Evolutionary conservation across 202 grass and related monocot species (phyloP).

Genomic region (Setaria italica): DNA sequence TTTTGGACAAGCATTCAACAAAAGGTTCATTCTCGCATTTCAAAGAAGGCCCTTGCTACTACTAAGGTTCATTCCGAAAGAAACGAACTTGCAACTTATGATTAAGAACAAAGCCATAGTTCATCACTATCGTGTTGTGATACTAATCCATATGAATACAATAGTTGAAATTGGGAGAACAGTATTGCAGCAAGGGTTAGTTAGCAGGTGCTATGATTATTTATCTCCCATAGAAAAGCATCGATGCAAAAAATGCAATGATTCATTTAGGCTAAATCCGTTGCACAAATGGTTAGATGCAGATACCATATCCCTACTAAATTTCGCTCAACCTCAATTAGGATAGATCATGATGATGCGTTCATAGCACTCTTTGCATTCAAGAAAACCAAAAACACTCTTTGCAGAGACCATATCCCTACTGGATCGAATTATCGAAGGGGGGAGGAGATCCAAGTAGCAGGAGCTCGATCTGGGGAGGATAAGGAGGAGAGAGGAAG

Average conservation of each 20-base stretch:
- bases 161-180: not conserved
- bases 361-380: no score
- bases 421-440: no score
- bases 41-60: slow-evolving; percentile 3
- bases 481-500: no score
- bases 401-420: no score
- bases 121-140: no score
- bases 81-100: not conserved
- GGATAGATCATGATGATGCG: no score
- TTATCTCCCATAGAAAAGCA: not conserved
- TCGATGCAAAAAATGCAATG: not conserved
- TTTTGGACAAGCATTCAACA: not conserved
- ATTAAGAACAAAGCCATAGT: not conserved
- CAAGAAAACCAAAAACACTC: no score
- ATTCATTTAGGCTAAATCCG: not conserved
- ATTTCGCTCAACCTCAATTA: no score
- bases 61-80: no score
- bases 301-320: not conserved
- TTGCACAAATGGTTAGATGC: not conserved
- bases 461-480: no score
- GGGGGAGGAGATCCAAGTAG: no score
- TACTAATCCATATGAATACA: not conserved
- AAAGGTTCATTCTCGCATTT: not conserved
- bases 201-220: no score
- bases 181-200: not conserved